Percentiles rank a stretch among this genome's conserved stretches.
phyloP scores from a whole-genome alignment of 192 early-diverging fungal species.

The Backusella liffmaniae region DNA sequence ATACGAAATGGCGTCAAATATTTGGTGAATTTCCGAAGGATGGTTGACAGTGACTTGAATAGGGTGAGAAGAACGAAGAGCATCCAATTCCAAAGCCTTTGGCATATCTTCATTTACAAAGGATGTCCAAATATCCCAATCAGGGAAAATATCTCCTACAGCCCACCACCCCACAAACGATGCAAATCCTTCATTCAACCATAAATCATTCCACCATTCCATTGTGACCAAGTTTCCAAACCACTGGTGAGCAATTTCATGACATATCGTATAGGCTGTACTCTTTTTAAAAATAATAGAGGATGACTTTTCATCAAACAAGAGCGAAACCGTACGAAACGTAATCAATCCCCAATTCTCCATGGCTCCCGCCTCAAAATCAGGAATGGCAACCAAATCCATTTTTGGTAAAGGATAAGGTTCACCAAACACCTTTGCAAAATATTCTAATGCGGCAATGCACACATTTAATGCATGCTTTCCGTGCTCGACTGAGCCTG shows the following conservation, averaged over 20 bases:
- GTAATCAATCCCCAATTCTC: constrained; percentile 98
- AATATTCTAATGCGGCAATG: constrained; percentile 76
- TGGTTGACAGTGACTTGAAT: constrained; percentile 87
- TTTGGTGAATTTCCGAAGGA: constrained; percentile 87
- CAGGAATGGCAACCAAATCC: constrained; percentile 88
- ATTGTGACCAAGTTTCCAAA: constrained; percentile 96
- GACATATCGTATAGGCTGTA: constrained; percentile 86
- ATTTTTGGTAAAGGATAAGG: constrained; percentile 93
- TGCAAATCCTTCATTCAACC: constrained; percentile 98
- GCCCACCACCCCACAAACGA: constrained; percentile 93
- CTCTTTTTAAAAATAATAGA: constrained; percentile 74
- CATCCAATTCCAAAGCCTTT: constrained; percentile 75
- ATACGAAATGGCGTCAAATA: constrained; percentile 93
- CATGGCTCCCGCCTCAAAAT: constrained; percentile 82
- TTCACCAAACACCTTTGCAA: constrained; percentile 83
- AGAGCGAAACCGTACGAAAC: constrained; percentile 77
- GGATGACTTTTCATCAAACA: constrained; percentile 80
- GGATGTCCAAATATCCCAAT: constrained; percentile 90
- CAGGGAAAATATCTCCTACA: constrained; percentile 88
- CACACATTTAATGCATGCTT: constrained; percentile 81
- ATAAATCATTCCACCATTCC: constrained; percentile 93
- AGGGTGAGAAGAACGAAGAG: constrained; percentile 85
- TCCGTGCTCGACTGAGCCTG: constrained; percentile 77
- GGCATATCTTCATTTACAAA: constrained; percentile 82
- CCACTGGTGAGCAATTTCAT: constrained; percentile 87